phyloP scores from a whole-genome alignment of 768 basidiomycete species.

The Lentinula sp. region DNA sequence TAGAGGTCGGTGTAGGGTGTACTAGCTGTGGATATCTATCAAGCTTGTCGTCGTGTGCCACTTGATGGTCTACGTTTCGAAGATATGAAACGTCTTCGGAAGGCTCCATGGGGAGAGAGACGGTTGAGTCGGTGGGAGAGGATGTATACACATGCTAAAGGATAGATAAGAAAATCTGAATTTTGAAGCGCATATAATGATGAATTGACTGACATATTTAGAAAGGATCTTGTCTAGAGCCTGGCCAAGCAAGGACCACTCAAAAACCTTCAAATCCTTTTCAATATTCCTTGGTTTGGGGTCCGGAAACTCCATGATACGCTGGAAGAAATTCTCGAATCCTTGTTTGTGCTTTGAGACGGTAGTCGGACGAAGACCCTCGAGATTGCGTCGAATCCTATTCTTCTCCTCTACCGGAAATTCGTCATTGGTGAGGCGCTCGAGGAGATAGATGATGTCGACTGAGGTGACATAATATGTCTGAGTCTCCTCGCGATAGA shows the following conservation, averaged over 20 bases:
- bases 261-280: conserved; percentile 90
- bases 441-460: conserved; percentile 90
- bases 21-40: conserved; percentile 3
- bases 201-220: conserved; percentile 62
- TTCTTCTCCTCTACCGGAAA: conserved; percentile 98
- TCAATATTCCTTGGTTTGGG: conserved; percentile 97
- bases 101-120: conserved; percentile 23
- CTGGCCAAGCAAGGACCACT: conserved; percentile 64
- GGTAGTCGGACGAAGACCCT: conserved; percentile 86
- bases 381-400: conserved; percentile 88
- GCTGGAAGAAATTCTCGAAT: conserved; percentile 84
- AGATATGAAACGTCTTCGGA: conserved; percentile 21
- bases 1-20: not conserved
- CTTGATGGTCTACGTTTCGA: conserved; percentile 16
- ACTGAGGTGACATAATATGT: conserved; percentile 90
- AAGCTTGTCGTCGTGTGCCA: not conserved
- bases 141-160: conserved; percentile 43
- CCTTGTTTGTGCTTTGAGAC: conserved; percentile 81
- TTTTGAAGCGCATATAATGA: not conserved
- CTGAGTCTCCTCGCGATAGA: conserved; percentile 74
- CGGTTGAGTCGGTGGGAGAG: conserved; percentile 24
- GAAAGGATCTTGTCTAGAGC: conserved; percentile 76
- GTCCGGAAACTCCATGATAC: conserved; percentile 93
- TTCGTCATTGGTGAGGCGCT: conserved; percentile 65
- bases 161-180: conserved; percentile 3